These are phyloP conservation scores for Auricularia cornea DNA, from an alignment of 768 basidiomycete genomes.

Conservation along the genomic window DNA sequence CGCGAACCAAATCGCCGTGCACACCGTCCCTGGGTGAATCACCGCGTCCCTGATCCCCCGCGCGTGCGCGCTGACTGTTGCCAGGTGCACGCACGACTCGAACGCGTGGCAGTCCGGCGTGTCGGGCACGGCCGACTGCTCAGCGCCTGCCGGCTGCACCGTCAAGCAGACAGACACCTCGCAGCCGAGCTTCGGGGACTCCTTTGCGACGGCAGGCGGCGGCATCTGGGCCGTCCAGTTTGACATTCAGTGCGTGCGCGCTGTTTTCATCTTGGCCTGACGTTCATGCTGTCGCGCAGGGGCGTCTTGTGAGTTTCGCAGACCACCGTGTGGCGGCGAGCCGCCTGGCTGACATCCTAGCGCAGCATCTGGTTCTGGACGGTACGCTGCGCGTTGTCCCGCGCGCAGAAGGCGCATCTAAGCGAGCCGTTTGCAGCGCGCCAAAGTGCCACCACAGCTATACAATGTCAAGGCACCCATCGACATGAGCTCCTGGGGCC, in stretches of 20 bases:
- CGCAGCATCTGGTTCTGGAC: constrained; percentile 29
- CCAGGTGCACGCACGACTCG: constrained; percentile 10
- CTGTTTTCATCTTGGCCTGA: neutral
- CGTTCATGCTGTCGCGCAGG: constrained; percentile 7
- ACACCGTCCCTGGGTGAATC: neutral
- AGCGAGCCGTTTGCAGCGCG: constrained; percentile 1
- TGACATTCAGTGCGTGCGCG: constrained; percentile 28
- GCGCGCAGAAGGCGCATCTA: neutral
- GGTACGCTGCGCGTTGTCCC: constrained; percentile 9
- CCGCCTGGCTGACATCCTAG: constrained; percentile 1
- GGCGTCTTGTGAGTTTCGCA: constrained; percentile 36
- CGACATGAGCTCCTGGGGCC: constrained; percentile 35
- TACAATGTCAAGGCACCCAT: constrained; percentile 11
- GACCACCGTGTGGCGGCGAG: constrained; percentile 5
- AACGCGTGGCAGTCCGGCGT: constrained; percentile 12
- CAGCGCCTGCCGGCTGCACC: constrained; percentile 36
- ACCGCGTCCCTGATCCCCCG: neutral
- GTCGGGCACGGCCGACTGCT: constrained; percentile 18
- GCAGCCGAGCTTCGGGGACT: constrained; percentile 34
- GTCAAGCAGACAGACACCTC: constrained; percentile 34
- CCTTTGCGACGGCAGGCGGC: constrained; percentile 47
- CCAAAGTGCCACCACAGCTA: neutral
- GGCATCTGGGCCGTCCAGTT: constrained; percentile 66
- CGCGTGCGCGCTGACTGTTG: neutral
- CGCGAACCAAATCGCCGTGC: neutral